Base-by-base conservation (phyloP, 371 early-diverging fungal species). In the Phascolomyces articulosus region DNA sequence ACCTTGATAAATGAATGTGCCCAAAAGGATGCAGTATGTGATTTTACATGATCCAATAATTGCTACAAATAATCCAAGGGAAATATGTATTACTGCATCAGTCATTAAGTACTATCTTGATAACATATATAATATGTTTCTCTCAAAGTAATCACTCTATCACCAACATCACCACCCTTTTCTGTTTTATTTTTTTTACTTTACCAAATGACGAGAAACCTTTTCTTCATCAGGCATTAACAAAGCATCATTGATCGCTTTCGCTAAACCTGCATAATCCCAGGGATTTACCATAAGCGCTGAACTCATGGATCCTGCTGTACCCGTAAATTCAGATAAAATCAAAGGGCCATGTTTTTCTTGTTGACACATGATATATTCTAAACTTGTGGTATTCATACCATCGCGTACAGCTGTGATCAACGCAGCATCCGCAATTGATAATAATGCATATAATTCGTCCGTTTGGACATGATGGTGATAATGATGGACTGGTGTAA, bases 331-430 rank as follows among this genome's bases (percentile, higher is more conserved):
- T 74, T 99, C 98, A 60, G 95, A 94, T 54, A 99, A 82, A 24
- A 99, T 95, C 55, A 99, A 83, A 11, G 96, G 92, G 0, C 95
- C 96, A 64, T 90, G 84, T 54, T 92, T 93, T 54, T 94, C 93
- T 68, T 95, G 92, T 73, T 99, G 98, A 77, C 98, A 99, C 62
- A 98, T 90, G 51, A 99, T 90, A 80, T 95, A 99, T 75, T 99
- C 99, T 63, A 98, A 91, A 47, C 95, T 91, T 1, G 98, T 97
- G 10, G 99, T 93, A 78, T 99, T 99, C 99, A 99, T 99, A 51
- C 99, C 99, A 78, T 99, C 99, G 24, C 98, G 87, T 18, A 98
- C 85, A 38, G 95, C 89, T 1, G 99, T 99, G 63, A 99, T 95
- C 28, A 99, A 73, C 31, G 94, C 96, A 6, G 94, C 92, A 81